Evolutionary conservation across 176 grass and related monocot species (phyloP).

Genomic region (Avena insularis): DNA sequence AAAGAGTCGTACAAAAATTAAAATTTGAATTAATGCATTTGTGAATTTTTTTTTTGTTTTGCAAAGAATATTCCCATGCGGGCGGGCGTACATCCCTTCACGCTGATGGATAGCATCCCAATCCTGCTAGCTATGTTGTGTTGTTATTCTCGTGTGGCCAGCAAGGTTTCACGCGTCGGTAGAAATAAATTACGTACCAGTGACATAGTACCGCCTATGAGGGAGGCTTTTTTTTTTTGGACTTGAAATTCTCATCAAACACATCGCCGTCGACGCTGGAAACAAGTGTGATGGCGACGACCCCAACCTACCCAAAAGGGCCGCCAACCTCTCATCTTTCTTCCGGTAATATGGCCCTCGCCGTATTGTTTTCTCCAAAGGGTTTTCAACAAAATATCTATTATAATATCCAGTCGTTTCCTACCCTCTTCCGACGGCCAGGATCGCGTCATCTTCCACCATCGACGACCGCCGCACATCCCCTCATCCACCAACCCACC

Average conservation of each 20-base stretch:
- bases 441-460: conserved; percentile 12
- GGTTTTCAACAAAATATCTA: conserved; percentile 22
- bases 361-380: background rate
- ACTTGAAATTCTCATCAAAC: background rate
- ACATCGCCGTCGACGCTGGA: conserved; percentile 6
- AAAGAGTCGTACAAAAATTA: too few species aligned
- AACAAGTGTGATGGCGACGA: conserved; percentile 30
- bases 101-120: too few species aligned
- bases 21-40: too few species aligned
- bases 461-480: conserved; percentile 44
- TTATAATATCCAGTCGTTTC: conserved; percentile 63
- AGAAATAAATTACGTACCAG: too few species aligned
- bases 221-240: too few species aligned
- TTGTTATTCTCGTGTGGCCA: too few species aligned
- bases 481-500: conserved; percentile 65
- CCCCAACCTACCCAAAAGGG: conserved; percentile 11
- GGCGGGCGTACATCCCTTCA: too few species aligned
- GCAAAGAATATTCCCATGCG: too few species aligned
- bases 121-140: too few species aligned
- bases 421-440: conserved; percentile 62
- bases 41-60: too few species aligned
- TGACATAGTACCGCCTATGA: too few species aligned
- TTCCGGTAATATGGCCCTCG: background rate
- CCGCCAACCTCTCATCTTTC: background rate
- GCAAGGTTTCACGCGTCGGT: too few species aligned